phyloP scores from a whole-genome alignment of 441 rosid genomes.

The Pelargonium australe region DNA sequence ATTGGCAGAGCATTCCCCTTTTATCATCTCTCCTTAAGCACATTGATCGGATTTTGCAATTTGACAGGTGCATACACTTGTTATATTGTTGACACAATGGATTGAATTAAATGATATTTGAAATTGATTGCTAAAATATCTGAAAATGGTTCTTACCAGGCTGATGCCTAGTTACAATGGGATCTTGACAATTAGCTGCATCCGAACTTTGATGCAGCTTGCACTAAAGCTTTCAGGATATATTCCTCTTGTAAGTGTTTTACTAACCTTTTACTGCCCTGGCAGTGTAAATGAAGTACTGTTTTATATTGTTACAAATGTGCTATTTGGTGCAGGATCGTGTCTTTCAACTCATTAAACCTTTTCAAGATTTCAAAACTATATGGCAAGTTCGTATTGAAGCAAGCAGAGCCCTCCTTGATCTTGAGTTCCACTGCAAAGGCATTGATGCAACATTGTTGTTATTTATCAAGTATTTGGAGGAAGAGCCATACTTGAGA shows the following conservation, averaged over 20 bases:
- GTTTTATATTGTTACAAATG: constrained; percentile 15
- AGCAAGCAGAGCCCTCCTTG: constrained; percentile 88
- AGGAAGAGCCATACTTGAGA: constrained; percentile 77
- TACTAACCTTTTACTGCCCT: constrained; percentile 11
- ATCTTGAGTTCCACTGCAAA: constrained; percentile 72
- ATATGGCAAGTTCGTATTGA: constrained; percentile 76
- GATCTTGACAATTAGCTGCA: constrained; percentile 87
- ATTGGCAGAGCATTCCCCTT: constrained; percentile 66
- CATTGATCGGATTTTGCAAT: constrained; percentile 88
- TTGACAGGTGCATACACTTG: constrained; percentile 62
- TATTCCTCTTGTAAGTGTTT: constrained; percentile 61
- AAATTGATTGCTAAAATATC: constrained; percentile 19
- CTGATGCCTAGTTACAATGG: constrained; percentile 97
- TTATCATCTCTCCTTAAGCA: constrained; percentile 94
- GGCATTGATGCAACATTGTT: constrained; percentile 76
- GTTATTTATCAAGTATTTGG: constrained; percentile 60
- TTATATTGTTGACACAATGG: constrained; percentile 15
- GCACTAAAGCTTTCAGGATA: constrained; percentile 80
- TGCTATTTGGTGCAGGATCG: constrained; percentile 56
- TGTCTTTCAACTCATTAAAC: constrained; percentile 64
- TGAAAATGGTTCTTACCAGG: constrained; percentile 38
- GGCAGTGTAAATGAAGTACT: constrained; percentile 11
- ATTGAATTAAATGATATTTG: constrained; percentile 11
- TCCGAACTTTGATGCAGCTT: constrained; percentile 74
- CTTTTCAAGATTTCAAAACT: constrained; percentile 53